A percentile compares a stretch with the other conserved stretches of the same genome.
These are phyloP conservation scores for Chloranthus sessilifolius DNA, from an alignment of 164 flowering plant genomes.

Conservation along the genomic window DNA sequence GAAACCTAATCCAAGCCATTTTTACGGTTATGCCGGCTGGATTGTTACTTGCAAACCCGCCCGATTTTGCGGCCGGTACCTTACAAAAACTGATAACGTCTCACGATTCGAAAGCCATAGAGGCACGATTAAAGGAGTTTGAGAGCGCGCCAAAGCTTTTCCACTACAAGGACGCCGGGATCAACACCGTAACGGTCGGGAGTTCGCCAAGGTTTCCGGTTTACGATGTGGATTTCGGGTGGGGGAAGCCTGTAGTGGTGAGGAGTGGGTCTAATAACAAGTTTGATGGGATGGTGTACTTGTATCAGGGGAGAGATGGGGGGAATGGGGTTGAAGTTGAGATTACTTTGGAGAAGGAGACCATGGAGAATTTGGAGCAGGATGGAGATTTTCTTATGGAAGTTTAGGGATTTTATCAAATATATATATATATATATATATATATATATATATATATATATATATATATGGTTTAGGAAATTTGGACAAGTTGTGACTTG, in stretches of 20 bases:
- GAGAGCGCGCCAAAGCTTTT: conserved; percentile 67
- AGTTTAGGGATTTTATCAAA: too few species aligned
- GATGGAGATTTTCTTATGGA: conserved; percentile 55
- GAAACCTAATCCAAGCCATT: conserved; percentile 89
- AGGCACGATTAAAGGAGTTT: conserved; percentile 57
- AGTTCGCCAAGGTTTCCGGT: conserved; percentile 93
- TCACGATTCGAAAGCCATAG: conserved; percentile 66
- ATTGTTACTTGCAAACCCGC: conserved; percentile 37
- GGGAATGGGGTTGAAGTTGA: conserved; percentile 81
- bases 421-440: too few species aligned
- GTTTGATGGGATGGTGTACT: conserved; percentile 93
- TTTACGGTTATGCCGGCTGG: conserved; percentile 77
- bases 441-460: too few species aligned
- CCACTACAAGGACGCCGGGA: conserved; percentile 81
- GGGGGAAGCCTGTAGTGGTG: conserved; percentile 68
- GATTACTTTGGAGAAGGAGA: conserved; percentile 54
- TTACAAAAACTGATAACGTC: conserved; percentile 47
- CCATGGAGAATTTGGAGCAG: conserved; percentile 72
- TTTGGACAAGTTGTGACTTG: too few species aligned
- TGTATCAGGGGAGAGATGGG: conserved; percentile 70
- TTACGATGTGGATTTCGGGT: conserved; percentile 89
- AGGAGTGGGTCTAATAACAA: conserved; percentile 80
- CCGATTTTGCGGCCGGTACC: conserved; percentile 40
- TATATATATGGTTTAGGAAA: too few species aligned
- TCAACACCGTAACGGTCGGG: conserved; percentile 84